phyloP scores from a whole-genome alignment of 2,329 filamentous ascomycete genomes.

The Paecilomyces fulvus region DNA sequence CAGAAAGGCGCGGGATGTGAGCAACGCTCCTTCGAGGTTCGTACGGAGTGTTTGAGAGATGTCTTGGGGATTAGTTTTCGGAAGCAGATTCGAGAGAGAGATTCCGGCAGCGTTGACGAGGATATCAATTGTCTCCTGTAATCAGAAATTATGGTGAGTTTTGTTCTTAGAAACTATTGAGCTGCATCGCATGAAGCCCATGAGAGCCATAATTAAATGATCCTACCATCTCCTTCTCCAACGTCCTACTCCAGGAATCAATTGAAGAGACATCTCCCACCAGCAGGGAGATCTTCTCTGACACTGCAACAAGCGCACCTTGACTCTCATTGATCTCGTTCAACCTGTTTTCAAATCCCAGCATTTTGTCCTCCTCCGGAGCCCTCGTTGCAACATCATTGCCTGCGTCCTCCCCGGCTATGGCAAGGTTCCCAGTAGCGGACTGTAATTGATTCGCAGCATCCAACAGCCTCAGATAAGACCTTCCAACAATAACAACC shows the following conservation, averaged over 20 bases:
- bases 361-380: slow-evolving; percentile 10
- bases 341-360: not conserved
- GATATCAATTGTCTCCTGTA: slow-evolving; percentile 41
- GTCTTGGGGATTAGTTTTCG: slow-evolving; percentile 42
- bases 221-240: slow-evolving; percentile 32
- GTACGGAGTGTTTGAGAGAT: slow-evolving; percentile 55
- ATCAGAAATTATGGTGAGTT: slow-evolving; percentile 4
- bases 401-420: not conserved
- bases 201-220: not conserved
- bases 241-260: slow-evolving; percentile 23
- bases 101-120: slow-evolving; percentile 76
- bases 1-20: slow-evolving; percentile 30
- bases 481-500: slow-evolving; percentile 53
- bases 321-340: not conserved
- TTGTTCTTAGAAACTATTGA: not conserved
- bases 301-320: slow-evolving; percentile 7
- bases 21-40: slow-evolving; percentile 52
- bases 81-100: slow-evolving; percentile 56
- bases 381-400: slow-evolving; percentile 11
- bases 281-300: slow-evolving; percentile 19
- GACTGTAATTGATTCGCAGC: slow-evolving; percentile 24
- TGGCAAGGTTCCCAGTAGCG: not conserved
- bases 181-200: not conserved
- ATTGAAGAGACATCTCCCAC: slow-evolving; percentile 31
- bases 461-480: slow-evolving; percentile 35